Conservation (phyloP, 257 asterid genomes). For the Capsicum rhomboideum region DNA sequence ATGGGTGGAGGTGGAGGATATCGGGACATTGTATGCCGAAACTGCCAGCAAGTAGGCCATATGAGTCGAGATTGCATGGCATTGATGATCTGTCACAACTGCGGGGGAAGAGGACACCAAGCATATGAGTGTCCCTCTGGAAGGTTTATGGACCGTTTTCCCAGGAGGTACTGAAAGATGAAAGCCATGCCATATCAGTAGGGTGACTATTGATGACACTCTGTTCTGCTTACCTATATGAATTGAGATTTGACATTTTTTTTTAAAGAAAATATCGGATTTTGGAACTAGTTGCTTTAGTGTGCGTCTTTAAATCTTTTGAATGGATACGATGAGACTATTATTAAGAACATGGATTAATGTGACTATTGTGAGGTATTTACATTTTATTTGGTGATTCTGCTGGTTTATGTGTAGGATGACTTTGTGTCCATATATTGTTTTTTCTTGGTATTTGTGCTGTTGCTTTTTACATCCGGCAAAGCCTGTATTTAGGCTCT, state of each 20-base stretch:
- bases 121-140: constrained; percentile 87
- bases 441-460: background rate
- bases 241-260: background rate
- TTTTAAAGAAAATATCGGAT: background rate
- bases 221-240: background rate
- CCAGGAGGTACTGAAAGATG: constrained; percentile 49
- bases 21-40: constrained; percentile 61
- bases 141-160: constrained; percentile 42
- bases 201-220: background rate
- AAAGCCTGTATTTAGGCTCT: background rate
- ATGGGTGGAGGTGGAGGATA: constrained; percentile 23
- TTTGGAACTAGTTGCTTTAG: background rate
- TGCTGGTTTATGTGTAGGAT: background rate
- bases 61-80: constrained; percentile 69
- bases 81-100: constrained; percentile 68
- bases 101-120: constrained; percentile 85
- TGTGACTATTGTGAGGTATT: background rate
- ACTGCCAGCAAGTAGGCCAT: constrained; percentile 83
- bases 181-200: background rate
- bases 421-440: background rate
- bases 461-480: background rate
- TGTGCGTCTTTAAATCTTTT: background rate
- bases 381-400: background rate
- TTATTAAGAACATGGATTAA: background rate
- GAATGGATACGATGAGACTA: background rate